Percentiles rank a stretch among this genome's conserved stretches.
Conservation (phyloP, 2,329 filamentous ascomycete species). For the Stemphylium lycopersici region DNA sequence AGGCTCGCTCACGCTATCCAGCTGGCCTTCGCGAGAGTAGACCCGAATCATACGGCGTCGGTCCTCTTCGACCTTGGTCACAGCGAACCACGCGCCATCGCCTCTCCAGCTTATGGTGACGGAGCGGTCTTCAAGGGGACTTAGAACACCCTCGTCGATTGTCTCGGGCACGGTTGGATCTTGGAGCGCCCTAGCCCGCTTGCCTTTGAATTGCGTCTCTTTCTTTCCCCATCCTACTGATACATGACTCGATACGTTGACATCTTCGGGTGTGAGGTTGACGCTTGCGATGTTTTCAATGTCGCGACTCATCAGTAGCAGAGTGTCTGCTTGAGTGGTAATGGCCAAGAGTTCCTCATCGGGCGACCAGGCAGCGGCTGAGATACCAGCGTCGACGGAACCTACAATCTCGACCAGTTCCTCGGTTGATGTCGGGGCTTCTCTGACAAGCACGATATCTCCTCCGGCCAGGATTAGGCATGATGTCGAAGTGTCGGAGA, state of each 20-base stretch:
- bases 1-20: slow-evolving; percentile 94
- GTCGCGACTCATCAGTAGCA: slow-evolving; percentile 89
- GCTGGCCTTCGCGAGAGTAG: slow-evolving; percentile 84
- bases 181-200: slow-evolving; percentile 80
- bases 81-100: slow-evolving; percentile 86
- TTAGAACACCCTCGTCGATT: slow-evolving; percentile 81
- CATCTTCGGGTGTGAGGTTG: slow-evolving; percentile 73
- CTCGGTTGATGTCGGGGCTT: slow-evolving; percentile 68
- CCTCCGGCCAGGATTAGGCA: slow-evolving; percentile 88
- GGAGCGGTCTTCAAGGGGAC: slow-evolving; percentile 72
- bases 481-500: slow-evolving; percentile 76
- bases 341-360: slow-evolving; percentile 91
- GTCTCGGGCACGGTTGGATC: slow-evolving; percentile 95
- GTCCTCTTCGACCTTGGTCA: slow-evolving; percentile 76
- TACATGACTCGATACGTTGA: slow-evolving; percentile 89
- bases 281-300: slow-evolving; percentile 85
- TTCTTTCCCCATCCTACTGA: slow-evolving; percentile 98
- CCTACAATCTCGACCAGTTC: slow-evolving; percentile 94
- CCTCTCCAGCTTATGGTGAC: slow-evolving; percentile 89
- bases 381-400: slow-evolving; percentile 89
- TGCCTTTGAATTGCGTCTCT: slow-evolving; percentile 96
- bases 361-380: slow-evolving; percentile 88
- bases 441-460: slow-evolving; percentile 85
- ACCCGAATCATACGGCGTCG: slow-evolving; percentile 82
- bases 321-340: slow-evolving; percentile 76